Conservation (phyloP, 1,139 yeast genomes). For the Sugiyamaella neomexicana region DNA sequence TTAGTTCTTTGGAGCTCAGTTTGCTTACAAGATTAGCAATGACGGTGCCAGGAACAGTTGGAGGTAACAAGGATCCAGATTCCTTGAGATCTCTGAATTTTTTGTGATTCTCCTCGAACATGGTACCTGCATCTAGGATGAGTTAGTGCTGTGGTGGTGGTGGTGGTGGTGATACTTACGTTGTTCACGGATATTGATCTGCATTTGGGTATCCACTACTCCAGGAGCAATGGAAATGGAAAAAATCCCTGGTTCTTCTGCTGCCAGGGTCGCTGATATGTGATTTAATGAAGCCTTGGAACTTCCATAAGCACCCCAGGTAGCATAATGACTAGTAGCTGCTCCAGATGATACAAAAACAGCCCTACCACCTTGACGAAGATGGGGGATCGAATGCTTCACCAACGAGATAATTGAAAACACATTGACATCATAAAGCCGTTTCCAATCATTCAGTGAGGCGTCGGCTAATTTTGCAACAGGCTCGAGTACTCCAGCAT, state of each 20-base stretch:
- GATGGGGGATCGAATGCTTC: conserved; percentile 51
- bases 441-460: conserved; percentile 58
- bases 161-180: conserved; percentile 27
- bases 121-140: conserved; percentile 47
- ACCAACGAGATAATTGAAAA: conserved; percentile 67
- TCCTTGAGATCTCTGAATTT: conserved; percentile 62
- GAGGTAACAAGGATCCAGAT: conserved; percentile 56
- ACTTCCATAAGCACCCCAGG: conserved; percentile 90
- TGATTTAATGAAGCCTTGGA: conserved; percentile 89
- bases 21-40: conserved; percentile 61
- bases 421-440: conserved; percentile 71
- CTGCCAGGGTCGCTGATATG: conserved; percentile 62
- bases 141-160: no score
- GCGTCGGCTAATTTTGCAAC: conserved; percentile 58
- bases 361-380: conserved; percentile 59
- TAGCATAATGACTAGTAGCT: conserved; percentile 52
- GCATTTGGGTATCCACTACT: conserved; percentile 89
- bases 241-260: conserved; percentile 60
- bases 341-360: conserved; percentile 90
- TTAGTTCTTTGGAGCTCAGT: conserved; percentile 50
- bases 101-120: conserved; percentile 57
- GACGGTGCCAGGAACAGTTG: conserved; percentile 68
- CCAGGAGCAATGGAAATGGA: conserved; percentile 87
- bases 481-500: conserved; percentile 88
- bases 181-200: conserved; percentile 64